Evolutionary conservation across 2,329 filamentous ascomycete species (phyloP), one percentile per base, ranked within the genome.

Genomic region (Pestalotiopsis sp.): DNA sequence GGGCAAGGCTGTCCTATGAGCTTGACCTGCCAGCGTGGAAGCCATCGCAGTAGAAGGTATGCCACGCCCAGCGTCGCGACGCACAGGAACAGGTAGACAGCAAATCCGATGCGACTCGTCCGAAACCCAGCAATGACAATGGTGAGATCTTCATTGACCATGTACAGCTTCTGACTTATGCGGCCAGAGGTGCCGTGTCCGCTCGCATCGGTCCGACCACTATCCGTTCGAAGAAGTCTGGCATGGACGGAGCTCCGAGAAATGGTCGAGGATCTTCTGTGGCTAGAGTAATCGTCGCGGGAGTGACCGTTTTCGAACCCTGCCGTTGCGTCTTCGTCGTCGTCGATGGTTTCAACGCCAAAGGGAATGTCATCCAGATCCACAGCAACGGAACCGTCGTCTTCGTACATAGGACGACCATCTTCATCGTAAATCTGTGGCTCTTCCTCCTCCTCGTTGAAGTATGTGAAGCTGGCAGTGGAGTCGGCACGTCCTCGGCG

Each of bases 41-140:
- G 80, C 96, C 96, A 99, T 71, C 94, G 88, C 68, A 98, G 88
- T 4, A 98, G 75, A 14, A 99, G 87, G 82, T 93, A 99, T 4
- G 88, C 94, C 45, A 97, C 77, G 2, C 96, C 96, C 20, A 90
- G 81, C 0, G 94, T 94, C 4, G 90, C 76, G 17, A 92, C 74
- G 74, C 94, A 98, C 6, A 97, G 81, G 9, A 86, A 74, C 3
- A 91, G 74, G 77, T 98, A 98, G 0, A 90, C 71, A 2, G 86
- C 79, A 74, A 90, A 92, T 1, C 96, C 94, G 14, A 89, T 70
- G 3, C 81, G 79, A 71, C 92, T 95, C 3, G 94, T 98, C 64
- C 87, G 90, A 80, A 98, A 99, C 0, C 96, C 96, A 27, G 95
- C 94, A 76, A 98, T 90, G 36, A 95, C 95, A 74, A 98, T 94